Evolutionary conservation across 1,284 basidiomycete species (phyloP).

Genomic region (Dichomitus squalens): DNA sequence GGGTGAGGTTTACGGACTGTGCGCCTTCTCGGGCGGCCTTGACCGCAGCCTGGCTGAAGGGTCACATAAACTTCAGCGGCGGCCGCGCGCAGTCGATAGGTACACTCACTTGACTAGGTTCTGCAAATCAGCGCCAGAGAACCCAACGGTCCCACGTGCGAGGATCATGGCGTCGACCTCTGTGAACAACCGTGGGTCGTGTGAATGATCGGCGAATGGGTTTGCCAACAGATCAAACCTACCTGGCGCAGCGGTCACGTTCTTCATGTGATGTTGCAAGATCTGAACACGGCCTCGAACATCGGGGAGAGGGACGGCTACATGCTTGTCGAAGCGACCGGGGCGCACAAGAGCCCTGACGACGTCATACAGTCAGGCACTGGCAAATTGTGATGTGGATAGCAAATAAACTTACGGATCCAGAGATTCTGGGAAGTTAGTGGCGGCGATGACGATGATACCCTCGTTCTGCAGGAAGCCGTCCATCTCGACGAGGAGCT

Average conservation of each 20-base stretch:
- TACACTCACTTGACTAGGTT: conserved; percentile 88
- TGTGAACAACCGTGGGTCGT: conserved; percentile 28
- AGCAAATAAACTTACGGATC: conserved; percentile 63
- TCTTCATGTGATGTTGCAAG: conserved; percentile 85
- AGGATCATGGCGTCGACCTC: conserved; percentile 85
- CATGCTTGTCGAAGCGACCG: conserved; percentile 91
- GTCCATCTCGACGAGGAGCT: conserved; percentile 93
- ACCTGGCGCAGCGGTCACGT: conserved; percentile 69
- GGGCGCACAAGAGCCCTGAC: conserved; percentile 81
- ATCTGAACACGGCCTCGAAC: conserved; percentile 88
- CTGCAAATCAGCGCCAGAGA: conserved; percentile 91
- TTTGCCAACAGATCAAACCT: conserved; percentile 22
- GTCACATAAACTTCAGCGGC: conserved; percentile 4
- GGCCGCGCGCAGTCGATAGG: too few relatives aligned
- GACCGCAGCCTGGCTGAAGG: conserved; percentile 79
- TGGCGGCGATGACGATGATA: conserved; percentile 92
- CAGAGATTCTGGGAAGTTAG: conserved; percentile 92
- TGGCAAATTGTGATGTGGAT: not conserved
- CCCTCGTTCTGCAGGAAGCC: conserved; percentile 92
- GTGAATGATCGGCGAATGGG: conserved; percentile 9
- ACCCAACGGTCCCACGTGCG: conserved; percentile 89
- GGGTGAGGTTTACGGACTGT: conserved; percentile 70
- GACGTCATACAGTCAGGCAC: conserved; percentile 1
- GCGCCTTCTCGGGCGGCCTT: conserved; percentile 87
- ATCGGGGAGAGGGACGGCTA: conserved; percentile 89